Evolutionary conservation across 352 stramenopile genomes (phyloP).

Genomic region (Pythium aphanidermatum): DNA sequence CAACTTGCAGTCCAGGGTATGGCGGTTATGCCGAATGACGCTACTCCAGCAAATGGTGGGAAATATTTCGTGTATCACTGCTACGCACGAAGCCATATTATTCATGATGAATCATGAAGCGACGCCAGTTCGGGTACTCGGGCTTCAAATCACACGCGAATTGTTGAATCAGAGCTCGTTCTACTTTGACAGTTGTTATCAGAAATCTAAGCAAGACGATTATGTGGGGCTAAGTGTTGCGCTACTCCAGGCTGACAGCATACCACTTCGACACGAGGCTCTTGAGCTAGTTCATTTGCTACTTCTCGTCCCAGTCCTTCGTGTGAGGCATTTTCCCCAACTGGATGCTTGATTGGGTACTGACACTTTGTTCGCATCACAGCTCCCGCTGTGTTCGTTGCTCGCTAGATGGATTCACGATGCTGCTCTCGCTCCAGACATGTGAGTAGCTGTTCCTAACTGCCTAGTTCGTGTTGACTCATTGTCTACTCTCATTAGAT

Average conservation of each 20-base stretch:
- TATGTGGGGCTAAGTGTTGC: slow-evolving; percentile 30
- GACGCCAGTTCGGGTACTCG: slow-evolving; percentile 36
- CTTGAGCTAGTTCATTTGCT: slow-evolving; percentile 52
- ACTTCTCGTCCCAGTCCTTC: no score
- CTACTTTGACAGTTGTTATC: slow-evolving; percentile 36
- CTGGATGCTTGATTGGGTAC: neutral
- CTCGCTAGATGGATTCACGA: slow-evolving; percentile 33
- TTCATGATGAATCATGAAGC: slow-evolving; percentile 38
- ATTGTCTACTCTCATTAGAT: slow-evolving; percentile 4
- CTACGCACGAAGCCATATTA: slow-evolving; percentile 23
- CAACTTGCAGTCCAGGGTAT: slow-evolving; percentile 18
- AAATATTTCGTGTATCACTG: slow-evolving; percentile 26
- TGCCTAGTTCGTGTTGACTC: no score
- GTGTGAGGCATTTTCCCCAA: no score
- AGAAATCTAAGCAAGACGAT: slow-evolving; percentile 23
- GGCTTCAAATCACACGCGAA: slow-evolving; percentile 52
- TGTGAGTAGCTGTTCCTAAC: no score
- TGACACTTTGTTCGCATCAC: neutral
- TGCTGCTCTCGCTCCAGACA: slow-evolving; percentile 28
- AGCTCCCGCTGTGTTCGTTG: slow-evolving; percentile 33
- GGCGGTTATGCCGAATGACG: slow-evolving; percentile 29
- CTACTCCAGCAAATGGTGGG: slow-evolving; percentile 58
- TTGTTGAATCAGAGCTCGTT: slow-evolving; percentile 48
- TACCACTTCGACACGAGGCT: slow-evolving; percentile 51
- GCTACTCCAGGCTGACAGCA: slow-evolving; percentile 28